These are phyloP conservation scores for Niebla homalea DNA, from an alignment of 495 filamentous ascomycete genomes.

Conservation along the genomic window DNA sequence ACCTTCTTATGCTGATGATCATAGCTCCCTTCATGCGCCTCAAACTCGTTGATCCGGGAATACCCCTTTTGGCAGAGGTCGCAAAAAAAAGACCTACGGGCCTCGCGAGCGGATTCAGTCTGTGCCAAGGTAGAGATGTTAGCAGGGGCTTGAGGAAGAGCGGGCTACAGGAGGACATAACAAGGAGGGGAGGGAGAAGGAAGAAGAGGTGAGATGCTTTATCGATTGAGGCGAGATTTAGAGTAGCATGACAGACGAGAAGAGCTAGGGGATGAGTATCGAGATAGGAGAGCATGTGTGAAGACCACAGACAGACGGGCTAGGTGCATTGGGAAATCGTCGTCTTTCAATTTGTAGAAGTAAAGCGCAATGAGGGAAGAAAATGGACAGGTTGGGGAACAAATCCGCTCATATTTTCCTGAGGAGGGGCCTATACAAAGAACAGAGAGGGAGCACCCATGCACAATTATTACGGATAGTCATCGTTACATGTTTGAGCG, in stretches of 20 bases:
- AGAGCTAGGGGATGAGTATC: background rate
- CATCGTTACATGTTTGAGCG: background rate
- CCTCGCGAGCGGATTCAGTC: slow-evolving; percentile 78
- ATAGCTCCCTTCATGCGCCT: slow-evolving; percentile 48
- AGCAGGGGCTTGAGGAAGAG: background rate
- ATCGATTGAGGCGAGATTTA: background rate
- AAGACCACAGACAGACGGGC: too few relatives aligned
- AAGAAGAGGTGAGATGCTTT: background rate
- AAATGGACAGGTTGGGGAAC: too few relatives aligned
- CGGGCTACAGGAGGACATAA: background rate
- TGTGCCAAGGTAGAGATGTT: slow-evolving; percentile 19
- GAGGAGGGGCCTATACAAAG: too few relatives aligned
- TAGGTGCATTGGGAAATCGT: background rate
- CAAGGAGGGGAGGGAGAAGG: background rate
- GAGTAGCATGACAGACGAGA: too few relatives aligned
- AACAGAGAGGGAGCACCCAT: too few relatives aligned
- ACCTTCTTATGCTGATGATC: slow-evolving; percentile 48
- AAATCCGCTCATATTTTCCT: too few relatives aligned
- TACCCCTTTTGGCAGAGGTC: slow-evolving; percentile 49
- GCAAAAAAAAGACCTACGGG: slow-evolving; percentile 79
- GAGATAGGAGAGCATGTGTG: too few relatives aligned
- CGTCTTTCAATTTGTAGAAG: background rate
- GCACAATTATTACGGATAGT: too few relatives aligned
- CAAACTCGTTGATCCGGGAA: slow-evolving; percentile 46
- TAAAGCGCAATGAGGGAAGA: background rate